Conservation (phyloP, 2,329 filamentous ascomycete genomes). For the Ophiostoma ips region DNA sequence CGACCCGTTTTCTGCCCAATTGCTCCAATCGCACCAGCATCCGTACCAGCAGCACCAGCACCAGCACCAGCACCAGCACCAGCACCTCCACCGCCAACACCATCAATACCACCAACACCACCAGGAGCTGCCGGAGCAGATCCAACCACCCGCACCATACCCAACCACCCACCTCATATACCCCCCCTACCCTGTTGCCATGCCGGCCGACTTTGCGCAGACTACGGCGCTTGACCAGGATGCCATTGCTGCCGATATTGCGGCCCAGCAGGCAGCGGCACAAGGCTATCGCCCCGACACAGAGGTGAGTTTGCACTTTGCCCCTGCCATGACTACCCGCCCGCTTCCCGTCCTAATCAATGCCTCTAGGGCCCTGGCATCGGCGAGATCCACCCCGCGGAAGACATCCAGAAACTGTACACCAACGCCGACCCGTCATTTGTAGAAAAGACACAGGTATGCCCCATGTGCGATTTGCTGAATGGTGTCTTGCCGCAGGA, state of each 20-base stretch:
- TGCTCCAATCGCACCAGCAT: neutral
- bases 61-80: neutral
- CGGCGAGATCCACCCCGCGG: constrained; percentile 62
- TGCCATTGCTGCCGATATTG: constrained; percentile 28
- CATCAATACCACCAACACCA: neutral
- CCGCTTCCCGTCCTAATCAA: constrained; percentile 11
- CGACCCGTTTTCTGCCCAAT: neutral
- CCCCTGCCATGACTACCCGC: constrained; percentile 35
- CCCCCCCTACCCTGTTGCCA: neutral
- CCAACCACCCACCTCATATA: neutral
- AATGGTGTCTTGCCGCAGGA: neutral
- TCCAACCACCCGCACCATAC: neutral
- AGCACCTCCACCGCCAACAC: neutral
- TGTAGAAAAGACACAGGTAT: constrained; percentile 74
- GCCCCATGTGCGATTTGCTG: constrained; percentile 17
- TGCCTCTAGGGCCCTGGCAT: constrained; percentile 63
- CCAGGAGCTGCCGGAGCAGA: neutral
- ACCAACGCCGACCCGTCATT: constrained; percentile 75
- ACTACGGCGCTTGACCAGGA: neutral
- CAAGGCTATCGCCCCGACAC: constrained; percentile 41
- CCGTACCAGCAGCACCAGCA: neutral
- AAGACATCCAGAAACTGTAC: constrained; percentile 71
- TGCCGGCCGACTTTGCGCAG: neutral
- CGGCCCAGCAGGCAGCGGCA: constrained; percentile 47
- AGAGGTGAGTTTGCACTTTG: neutral